Conservation (phyloP, 2,329 filamentous ascomycete species). For the Exserohilum turcica region DNA sequence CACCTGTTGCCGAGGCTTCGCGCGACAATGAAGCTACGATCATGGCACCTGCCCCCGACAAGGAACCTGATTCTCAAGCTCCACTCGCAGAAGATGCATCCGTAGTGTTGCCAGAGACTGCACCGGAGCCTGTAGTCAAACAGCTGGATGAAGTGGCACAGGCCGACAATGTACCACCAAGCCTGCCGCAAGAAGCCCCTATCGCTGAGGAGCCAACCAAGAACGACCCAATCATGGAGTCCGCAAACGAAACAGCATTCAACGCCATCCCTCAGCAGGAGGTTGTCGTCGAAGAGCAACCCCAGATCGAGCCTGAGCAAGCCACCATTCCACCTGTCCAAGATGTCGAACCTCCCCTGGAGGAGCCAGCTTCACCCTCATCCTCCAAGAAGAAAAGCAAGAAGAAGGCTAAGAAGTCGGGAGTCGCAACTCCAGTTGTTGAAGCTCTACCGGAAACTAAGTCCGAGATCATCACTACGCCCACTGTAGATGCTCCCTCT, state of each 20-base stretch:
- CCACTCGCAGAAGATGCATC: conserved; percentile 9
- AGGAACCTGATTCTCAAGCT: conserved; percentile 18
- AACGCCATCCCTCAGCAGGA: conserved; percentile 1
- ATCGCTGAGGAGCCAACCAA: background rate
- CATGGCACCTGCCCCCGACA: conserved; percentile 19
- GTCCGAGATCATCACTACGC: background rate
- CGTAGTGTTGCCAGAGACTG: background rate
- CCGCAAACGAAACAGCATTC: background rate
- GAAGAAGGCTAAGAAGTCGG: conserved; percentile 37
- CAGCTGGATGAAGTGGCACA: background rate
- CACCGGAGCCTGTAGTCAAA: background rate
- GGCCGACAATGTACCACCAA: background rate
- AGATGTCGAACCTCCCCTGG: conserved; percentile 4
- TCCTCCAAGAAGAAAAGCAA: conserved; percentile 31
- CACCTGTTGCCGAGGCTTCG: conserved; percentile 5
- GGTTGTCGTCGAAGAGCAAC: background rate
- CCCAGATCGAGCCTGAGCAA: conserved; percentile 5
- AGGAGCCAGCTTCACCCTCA: conserved; percentile 10
- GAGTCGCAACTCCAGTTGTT: conserved; percentile 11
- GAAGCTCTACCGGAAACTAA: conserved; percentile 11
- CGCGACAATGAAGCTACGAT: background rate
- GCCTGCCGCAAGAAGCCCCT: background rate
- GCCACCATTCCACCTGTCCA: conserved; percentile 17
- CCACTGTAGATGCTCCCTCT: background rate
- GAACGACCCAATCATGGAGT: background rate